A percentile compares a stretch with the other conserved stretches of the same genome.
Conservation (phyloP, 495 filamentous ascomycete species). For the Aspergillus nanangensis region DNA sequence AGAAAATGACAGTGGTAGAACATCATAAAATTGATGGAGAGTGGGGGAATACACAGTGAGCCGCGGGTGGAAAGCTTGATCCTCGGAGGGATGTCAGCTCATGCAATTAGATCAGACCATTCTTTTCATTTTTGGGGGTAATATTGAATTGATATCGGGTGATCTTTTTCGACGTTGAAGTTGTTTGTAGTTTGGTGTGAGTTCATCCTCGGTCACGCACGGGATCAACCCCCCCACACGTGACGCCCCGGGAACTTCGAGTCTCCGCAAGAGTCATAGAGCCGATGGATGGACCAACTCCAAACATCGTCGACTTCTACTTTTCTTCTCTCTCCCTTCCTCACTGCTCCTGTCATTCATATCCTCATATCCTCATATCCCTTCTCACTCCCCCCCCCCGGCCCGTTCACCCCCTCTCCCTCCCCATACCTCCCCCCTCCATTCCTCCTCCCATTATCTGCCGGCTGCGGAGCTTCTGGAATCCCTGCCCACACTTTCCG, state of each 20-base stretch:
- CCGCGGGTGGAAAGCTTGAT: no score
- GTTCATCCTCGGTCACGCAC: slow-evolving; percentile 20
- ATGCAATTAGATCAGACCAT: no score
- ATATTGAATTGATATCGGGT: no score
- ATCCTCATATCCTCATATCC: no score
- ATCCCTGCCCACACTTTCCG: slow-evolving; percentile 4
- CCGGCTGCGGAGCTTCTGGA: neutral
- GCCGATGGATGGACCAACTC: neutral
- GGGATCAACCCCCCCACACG: slow-evolving; percentile 23
- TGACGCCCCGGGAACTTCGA: slow-evolving; percentile 20
- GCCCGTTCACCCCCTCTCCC: no score
- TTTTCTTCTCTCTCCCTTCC: neutral
- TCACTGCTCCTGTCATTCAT: neutral
- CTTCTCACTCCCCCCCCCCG: no score
- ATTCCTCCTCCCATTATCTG: neutral
- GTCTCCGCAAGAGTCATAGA: slow-evolving; percentile 17
- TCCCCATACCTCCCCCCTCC: neutral
- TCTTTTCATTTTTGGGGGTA: no score
- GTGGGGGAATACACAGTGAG: neutral
- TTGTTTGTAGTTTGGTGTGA: no score
- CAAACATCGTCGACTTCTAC: neutral
- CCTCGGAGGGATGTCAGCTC: no score
- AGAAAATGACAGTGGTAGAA: no score
- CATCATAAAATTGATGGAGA: no score
- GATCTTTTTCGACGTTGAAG: no score